These are phyloP conservation scores for Lactarius evosmus DNA, from an alignment of 768 basidiomycete species.

Conservation along the genomic window DNA sequence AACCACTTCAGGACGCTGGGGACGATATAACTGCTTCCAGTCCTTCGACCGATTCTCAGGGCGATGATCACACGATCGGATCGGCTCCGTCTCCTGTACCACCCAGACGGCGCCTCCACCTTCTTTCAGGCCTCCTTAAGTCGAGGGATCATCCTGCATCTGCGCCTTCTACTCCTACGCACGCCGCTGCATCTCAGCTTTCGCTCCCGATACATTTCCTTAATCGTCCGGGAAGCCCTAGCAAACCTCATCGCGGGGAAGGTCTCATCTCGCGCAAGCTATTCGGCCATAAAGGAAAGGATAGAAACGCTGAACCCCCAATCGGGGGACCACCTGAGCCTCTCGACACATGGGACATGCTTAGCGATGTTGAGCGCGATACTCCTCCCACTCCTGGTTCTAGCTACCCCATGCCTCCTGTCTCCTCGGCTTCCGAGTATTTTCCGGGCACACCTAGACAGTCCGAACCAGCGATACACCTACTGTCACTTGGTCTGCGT, in stretches of 20 bases:
- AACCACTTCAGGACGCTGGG: conserved; percentile 7
- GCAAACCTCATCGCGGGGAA: conserved; percentile 21
- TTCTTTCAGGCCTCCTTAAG: conserved; percentile 23
- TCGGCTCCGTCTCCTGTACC: conserved; percentile 21
- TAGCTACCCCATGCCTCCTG: neutral
- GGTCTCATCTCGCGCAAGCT: conserved; percentile 22
- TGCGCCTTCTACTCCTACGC: conserved; percentile 27
- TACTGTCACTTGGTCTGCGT: conserved; percentile 1
- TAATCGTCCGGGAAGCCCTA: conserved; percentile 23
- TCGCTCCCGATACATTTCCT: conserved; percentile 26
- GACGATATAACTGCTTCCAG: conserved; percentile 23
- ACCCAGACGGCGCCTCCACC: conserved; percentile 23
- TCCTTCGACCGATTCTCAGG: conserved; percentile 25
- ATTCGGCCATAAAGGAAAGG: conserved; percentile 28
- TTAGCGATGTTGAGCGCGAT: conserved; percentile 23
- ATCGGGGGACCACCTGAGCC: conserved; percentile 18
- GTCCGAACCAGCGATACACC: conserved; percentile 3
- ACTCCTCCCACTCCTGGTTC: conserved; percentile 1
- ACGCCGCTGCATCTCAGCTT: conserved; percentile 25
- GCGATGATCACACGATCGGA: neutral
- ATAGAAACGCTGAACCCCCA: conserved; percentile 13
- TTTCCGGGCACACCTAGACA: neutral
- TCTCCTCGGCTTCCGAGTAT: conserved; percentile 6
- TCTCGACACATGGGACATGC: conserved; percentile 27
- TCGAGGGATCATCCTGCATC: conserved; percentile 26